A percentile compares a stretch with the other conserved stretches of the same genome.
Evolutionary conservation across 208 protist species (phyloP).

Genomic region (Tritrichomonas musculus): DNA sequence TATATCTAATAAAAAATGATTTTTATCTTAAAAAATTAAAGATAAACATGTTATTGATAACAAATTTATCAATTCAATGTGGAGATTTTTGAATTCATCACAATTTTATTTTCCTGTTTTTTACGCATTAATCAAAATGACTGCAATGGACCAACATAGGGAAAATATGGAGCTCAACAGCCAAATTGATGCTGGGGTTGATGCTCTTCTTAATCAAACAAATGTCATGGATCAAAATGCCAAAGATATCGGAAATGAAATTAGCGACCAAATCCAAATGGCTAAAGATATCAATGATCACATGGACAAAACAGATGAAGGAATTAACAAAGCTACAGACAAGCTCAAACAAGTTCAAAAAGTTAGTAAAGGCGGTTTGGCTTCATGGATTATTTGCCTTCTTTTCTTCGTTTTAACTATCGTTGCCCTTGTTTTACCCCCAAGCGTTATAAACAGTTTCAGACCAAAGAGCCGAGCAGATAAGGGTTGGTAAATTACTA

Average conservation of each 20-base stretch:
- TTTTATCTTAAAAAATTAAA: too few species aligned
- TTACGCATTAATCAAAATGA: too few species aligned
- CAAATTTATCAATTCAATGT: too few species aligned
- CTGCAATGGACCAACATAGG: background rate
- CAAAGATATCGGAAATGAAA: background rate
- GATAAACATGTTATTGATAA: too few species aligned
- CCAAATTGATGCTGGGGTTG: background rate
- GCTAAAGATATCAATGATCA: background rate
- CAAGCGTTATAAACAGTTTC: too few species aligned
- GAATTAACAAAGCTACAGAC: background rate
- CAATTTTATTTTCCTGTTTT: too few species aligned
- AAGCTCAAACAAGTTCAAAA: background rate
- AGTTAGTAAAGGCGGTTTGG: background rate
- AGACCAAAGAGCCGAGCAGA: too few species aligned
- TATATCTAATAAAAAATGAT: too few species aligned
- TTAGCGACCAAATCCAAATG: background rate
- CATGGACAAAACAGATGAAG: background rate
- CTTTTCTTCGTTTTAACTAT: too few species aligned
- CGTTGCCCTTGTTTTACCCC: too few species aligned
- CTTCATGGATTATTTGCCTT: background rate
- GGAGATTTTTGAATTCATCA: too few species aligned
- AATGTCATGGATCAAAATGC: background rate
- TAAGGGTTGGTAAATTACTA: too few species aligned
- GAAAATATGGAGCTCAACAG: background rate
- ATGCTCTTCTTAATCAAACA: background rate